phyloP scores from a whole-genome alignment of 2,329 filamentous ascomycete genomes.

The Metarhizium brunneum region DNA sequence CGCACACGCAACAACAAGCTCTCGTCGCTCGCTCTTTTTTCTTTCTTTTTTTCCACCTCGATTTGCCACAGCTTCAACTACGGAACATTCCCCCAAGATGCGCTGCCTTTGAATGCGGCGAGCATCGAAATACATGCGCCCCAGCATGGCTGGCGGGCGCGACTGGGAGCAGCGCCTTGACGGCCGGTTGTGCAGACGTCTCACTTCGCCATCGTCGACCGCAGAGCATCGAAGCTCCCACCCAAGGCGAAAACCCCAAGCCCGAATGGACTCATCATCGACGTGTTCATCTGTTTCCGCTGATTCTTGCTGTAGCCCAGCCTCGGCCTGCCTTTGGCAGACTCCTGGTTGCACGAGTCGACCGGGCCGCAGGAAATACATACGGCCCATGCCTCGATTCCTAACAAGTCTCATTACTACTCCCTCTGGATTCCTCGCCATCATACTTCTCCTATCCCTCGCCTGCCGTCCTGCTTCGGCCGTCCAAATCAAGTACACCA shows the following conservation, averaged over 20 bases:
- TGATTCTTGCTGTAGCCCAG: not conserved
- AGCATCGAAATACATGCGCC: slow-evolving; percentile 6
- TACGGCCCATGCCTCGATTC: not conserved
- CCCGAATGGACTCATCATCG: not conserved
- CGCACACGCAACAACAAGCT: no score
- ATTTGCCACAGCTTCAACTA: not conserved
- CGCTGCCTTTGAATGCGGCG: slow-evolving; percentile 12
- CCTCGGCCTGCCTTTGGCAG: not conserved
- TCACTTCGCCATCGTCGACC: not conserved
- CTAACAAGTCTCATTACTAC: not conserved
- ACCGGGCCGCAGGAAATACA: not conserved
- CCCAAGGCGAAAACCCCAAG: not conserved
- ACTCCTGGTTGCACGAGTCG: not conserved
- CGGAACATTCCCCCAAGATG: slow-evolving; percentile 10
- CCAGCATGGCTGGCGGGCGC: slow-evolving; percentile 8
- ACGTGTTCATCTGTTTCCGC: not conserved
- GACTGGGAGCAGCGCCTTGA: not conserved
- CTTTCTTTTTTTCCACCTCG: not conserved
- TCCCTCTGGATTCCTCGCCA: slow-evolving; percentile 19
- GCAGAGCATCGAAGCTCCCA: slow-evolving; percentile 1
- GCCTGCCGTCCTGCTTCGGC: slow-evolving; percentile 40
- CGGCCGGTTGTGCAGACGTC: not conserved
- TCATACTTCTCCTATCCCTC: slow-evolving; percentile 27
- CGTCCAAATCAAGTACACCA: slow-evolving; percentile 68
- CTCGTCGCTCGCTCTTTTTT: not conserved